Evolutionary conservation across 768 basidiomycete species (phyloP), one percentile per base, ranked within the genome.

Genomic region (Postia placenta): DNA sequence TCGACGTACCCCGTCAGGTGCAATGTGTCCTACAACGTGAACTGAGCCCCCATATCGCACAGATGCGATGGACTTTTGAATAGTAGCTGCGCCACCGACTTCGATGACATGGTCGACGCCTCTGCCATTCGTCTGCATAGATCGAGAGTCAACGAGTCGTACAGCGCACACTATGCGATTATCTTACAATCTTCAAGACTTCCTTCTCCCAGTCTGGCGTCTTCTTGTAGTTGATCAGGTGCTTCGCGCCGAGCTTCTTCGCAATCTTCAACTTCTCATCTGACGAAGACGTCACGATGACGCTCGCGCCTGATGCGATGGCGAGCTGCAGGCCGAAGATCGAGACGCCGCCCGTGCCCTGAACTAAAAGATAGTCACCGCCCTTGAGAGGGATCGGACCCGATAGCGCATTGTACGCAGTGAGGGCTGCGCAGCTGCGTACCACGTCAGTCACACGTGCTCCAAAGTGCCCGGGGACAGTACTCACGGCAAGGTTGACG

Each of bases 281-380:
- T 0, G 80, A 80, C 0, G 81, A 84, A 0, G 83, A 85, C 0
- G 83, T 85, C 27, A 73, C 71, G 54, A 87, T 83, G 48, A 83
- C 81, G 1, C 64, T 74, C 2, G 82, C 83, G 26, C 83, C 83
- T 5, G 77, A 71, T 2, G 79, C 76, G 37, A 80, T 71, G 1
- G 83, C 81, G 39, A 86, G 63, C 62, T 84, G 80, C 2, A 76
- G 64, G 2, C 69, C 82, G 54, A 78, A 81, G 28, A 74, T 73
- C 1, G 78, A 78, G 4, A 80, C 78, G 25, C 78, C 77, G 1
- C 80, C 79, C 0, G 77, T 79, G 22, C 79, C 79, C 17, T 74
- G 69, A 26, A 80, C 67, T 27, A 80, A 70, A 23, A 83, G 76
- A 17, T 68, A 70, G 51, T 83, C 79, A 14, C 82, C 82, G 11